Evolutionary conservation across 1,139 yeast species (phyloP).

Genomic region (Blastobotrys arbuscula): DNA sequence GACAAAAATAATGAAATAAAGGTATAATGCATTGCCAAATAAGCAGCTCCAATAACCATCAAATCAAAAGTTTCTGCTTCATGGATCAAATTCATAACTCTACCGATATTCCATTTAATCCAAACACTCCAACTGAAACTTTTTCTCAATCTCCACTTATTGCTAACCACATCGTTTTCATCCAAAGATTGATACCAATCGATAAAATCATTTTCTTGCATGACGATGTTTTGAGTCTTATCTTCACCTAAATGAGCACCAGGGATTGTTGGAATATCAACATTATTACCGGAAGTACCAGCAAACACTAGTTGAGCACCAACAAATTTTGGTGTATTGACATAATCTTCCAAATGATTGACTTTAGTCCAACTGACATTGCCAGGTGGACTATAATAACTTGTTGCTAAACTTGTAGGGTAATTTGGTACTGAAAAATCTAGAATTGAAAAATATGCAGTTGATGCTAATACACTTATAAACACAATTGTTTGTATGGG

Average conservation of each 20-base stretch:
- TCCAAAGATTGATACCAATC: conserved; percentile 32
- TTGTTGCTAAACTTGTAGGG: conserved; percentile 24
- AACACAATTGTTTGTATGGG: conserved; percentile 86
- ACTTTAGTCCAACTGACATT: conserved; percentile 13
- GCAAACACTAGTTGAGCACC: conserved; percentile 52
- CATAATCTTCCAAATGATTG: conserved; percentile 26
- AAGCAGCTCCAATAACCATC: conserved; percentile 72
- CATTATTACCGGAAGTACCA: conserved; percentile 9
- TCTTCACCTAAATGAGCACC: conserved; percentile 8
- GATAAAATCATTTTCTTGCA: conserved; percentile 36
- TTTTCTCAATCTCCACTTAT: conserved; percentile 51
- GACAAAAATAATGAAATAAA: conserved; percentile 71
- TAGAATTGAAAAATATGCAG: conserved; percentile 75
- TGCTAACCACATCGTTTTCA: not conserved
- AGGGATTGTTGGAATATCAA: conserved; percentile 12
- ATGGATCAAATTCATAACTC: conserved; percentile 49
- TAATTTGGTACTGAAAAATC: conserved; percentile 62
- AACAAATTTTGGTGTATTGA: conserved; percentile 39
- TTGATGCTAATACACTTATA: conserved; percentile 69
- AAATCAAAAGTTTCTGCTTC: conserved; percentile 89
- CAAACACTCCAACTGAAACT: conserved; percentile 63
- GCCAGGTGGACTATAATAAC: conserved; percentile 23
- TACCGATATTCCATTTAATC: conserved; percentile 41
- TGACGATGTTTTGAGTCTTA: conserved; percentile 34
- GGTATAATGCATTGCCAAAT: conserved; percentile 86